Conservation (phyloP, 2,329 filamentous ascomycete species). For the Diaporthe vaccinii region DNA sequence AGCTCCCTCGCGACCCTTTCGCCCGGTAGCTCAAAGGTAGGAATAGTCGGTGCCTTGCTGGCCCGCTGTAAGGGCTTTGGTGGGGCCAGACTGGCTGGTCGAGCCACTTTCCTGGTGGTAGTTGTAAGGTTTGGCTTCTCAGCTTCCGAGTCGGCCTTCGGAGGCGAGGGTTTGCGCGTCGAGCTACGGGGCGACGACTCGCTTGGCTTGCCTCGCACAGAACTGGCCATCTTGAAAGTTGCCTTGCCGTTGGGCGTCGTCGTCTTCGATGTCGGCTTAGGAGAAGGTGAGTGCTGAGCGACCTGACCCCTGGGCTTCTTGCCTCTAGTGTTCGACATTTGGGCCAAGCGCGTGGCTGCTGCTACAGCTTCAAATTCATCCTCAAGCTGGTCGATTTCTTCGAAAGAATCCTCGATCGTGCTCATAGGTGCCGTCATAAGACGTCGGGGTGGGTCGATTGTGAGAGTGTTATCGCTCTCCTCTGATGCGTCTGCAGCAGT, state of each 20-base stretch:
- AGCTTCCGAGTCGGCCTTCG: background rate
- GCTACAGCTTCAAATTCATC: slow-evolving; percentile 70
- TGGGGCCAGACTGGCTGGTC: slow-evolving; percentile 58
- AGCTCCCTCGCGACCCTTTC: slow-evolving; percentile 71
- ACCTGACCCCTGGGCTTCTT: background rate
- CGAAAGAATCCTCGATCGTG: slow-evolving; percentile 73
- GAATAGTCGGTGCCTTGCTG: slow-evolving; percentile 65
- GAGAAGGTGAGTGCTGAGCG: slow-evolving; percentile 3
- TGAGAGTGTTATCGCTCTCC: slow-evolving; percentile 38
- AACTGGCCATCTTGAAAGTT: background rate
- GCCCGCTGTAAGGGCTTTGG: slow-evolving; percentile 65
- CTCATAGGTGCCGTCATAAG: slow-evolving; percentile 35
- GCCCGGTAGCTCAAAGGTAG: slow-evolving; percentile 73
- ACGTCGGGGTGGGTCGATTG: slow-evolving; percentile 29
- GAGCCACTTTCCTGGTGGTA: slow-evolving; percentile 48
- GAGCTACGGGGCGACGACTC: slow-evolving; percentile 15
- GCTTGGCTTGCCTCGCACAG: background rate
- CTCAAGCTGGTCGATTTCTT: slow-evolving; percentile 72
- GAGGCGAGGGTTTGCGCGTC: slow-evolving; percentile 9
- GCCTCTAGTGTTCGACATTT: background rate
- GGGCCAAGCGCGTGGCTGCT: slow-evolving; percentile 36
- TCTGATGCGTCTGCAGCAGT: slow-evolving; percentile 36
- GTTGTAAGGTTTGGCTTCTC: slow-evolving; percentile 45
- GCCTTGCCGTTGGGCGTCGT: background rate
- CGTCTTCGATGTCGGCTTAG: slow-evolving; percentile 7